phyloP scores from a whole-genome alignment of 2,329 filamentous ascomycete genomes.

The Bipolaris gigantea region DNA sequence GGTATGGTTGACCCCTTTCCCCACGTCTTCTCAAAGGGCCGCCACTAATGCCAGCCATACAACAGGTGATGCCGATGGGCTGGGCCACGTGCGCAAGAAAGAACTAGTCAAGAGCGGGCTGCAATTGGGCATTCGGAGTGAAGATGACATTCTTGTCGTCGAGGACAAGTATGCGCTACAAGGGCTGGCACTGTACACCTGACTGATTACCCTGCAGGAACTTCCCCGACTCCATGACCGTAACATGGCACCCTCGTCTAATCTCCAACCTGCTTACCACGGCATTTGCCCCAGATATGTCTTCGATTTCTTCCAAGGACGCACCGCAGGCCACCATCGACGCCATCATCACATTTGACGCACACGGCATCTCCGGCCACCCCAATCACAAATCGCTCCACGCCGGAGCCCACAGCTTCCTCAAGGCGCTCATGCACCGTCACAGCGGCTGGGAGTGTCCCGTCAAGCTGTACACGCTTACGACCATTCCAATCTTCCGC shows the following conservation, averaged over 20 bases:
- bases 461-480: slow-evolving; percentile 83
- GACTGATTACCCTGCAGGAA: slow-evolving; percentile 48
- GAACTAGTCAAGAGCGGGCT: slow-evolving; percentile 82
- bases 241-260: slow-evolving; percentile 70
- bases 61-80: slow-evolving; percentile 78
- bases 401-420: slow-evolving; percentile 75
- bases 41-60: slow-evolving; percentile 9
- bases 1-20: slow-evolving; percentile 53
- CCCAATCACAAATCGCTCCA: slow-evolving; percentile 93
- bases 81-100: slow-evolving; percentile 78
- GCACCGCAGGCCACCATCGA: slow-evolving; percentile 66
- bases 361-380: slow-evolving; percentile 78
- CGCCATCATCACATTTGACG: slow-evolving; percentile 86
- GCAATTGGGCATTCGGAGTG: slow-evolving; percentile 70
- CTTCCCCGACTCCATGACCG: slow-evolving; percentile 89
- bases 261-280: slow-evolving; percentile 71
- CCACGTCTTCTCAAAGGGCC: not conserved
- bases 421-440: slow-evolving; percentile 65
- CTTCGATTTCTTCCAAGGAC: slow-evolving; percentile 45
- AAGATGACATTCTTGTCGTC: slow-evolving; percentile 82
- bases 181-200: slow-evolving; percentile 5
- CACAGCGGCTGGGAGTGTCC: slow-evolving; percentile 69
- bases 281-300: slow-evolving; percentile 71
- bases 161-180: slow-evolving; percentile 66
- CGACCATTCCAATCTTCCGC: slow-evolving; percentile 68